Conservation (phyloP, 2,329 filamentous ascomycete genomes). For the Zymoseptoria tritici region DNA sequence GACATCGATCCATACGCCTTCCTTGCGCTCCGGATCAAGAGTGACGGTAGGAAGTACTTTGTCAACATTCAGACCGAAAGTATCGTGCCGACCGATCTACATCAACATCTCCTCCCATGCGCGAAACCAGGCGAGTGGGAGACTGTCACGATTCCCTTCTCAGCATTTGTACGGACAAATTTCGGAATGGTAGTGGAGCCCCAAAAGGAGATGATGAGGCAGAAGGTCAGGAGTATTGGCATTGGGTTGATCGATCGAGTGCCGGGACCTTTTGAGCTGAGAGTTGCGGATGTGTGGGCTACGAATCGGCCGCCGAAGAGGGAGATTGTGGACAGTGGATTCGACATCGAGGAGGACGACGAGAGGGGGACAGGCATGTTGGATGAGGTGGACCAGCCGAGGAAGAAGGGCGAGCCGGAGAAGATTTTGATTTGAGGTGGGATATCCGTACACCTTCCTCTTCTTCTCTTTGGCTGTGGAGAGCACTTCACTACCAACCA, state of each 20-base stretch:
- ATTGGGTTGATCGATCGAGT: constrained; percentile 84
- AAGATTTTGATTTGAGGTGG: constrained; percentile 28
- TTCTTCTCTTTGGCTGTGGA: too few species aligned
- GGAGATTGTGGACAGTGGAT: constrained; percentile 25
- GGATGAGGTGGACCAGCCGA: constrained; percentile 25
- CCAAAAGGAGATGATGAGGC: constrained; percentile 78
- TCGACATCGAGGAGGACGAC: constrained; percentile 19
- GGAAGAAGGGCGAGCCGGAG: constrained; percentile 29
- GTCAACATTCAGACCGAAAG: constrained; percentile 94
- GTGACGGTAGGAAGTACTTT: constrained; percentile 85
- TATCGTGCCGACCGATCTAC: constrained; percentile 87
- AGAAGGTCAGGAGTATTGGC: constrained; percentile 78
- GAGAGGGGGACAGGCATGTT: constrained; percentile 24
- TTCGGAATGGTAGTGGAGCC: constrained; percentile 87
- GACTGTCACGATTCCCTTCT: constrained; percentile 84
- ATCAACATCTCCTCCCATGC: constrained; percentile 83
- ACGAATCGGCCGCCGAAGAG: constrained; percentile 55
- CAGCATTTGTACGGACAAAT: constrained; percentile 91
- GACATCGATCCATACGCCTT: constrained; percentile 85
- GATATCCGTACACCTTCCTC: too few species aligned
- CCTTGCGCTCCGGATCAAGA: constrained; percentile 80
- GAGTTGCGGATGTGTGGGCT: constrained; percentile 81
- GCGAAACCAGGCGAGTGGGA: constrained; percentile 83
- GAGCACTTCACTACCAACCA: too few species aligned
- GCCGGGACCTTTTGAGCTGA: constrained; percentile 80